Base-by-base conservation (phyloP, 2,329 filamentous ascomycete genomes). In the Ophiostoma quercus region DNA sequence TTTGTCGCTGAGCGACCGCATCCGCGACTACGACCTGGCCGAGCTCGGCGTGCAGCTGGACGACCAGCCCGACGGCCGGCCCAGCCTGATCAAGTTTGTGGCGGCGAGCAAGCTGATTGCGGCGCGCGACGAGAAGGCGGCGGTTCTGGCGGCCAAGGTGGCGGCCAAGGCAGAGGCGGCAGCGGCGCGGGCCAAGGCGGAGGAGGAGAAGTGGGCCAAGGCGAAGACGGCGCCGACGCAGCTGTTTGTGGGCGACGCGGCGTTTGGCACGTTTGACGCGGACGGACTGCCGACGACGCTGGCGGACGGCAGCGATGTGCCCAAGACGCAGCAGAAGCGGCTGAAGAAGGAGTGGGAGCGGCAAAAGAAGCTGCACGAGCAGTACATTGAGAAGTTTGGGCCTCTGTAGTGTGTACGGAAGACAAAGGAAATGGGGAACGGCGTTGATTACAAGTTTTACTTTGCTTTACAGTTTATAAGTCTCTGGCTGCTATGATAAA, bases 41-140 rank as follows among this genome's bases (percentile, higher is more conserved):
- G 82, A 89, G 70, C 80, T 90, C 0, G 87, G 85, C 66, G 86
- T 92, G 73, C 90, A 90, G 75, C 86, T 92, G 16, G 90, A 92
- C 76, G 89, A 92, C 75, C 86, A 88, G 41, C 80, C 79, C 73
- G 80, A 76, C 69, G 63, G 63, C 1, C 81, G 79, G 73, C 87
- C 82, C 0, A 88, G 89, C 0, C 81, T 91, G 63, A 85, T 92
- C 3, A 85, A 88, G 22, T 88, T 87, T 1, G 82, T 91, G 5
- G 87, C 88, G 3, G 82, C 82, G 57, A 84, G 85, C 65, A 71
- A 71, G 66, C 81, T 90, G 67, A 81, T 85, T 68, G 81, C 82
- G 76, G 76, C 81, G 2, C 83, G 85, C 3, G 82, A 84, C 67
- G 84, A 86, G 71, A 84, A 85, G 71, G 86, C 82, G 76, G 77